phyloP scores from a whole-genome alignment of 352 stramenopile species.

The Plasmopara viticola region DNA sequence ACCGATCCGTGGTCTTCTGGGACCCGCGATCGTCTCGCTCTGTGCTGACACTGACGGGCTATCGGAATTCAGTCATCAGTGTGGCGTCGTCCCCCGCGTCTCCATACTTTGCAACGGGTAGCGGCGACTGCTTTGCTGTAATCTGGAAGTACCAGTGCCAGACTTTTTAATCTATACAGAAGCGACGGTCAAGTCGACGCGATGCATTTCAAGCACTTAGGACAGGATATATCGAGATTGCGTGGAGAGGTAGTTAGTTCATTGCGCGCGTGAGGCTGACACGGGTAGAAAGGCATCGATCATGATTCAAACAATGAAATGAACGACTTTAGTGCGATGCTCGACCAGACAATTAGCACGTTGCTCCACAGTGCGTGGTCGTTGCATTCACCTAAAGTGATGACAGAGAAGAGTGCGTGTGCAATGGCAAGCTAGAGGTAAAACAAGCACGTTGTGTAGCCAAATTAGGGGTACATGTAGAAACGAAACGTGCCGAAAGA shows the following conservation, averaged over 20 bases:
- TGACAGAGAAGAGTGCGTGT: conserved; percentile 29
- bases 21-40: conserved; percentile 76
- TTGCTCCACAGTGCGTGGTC: not conserved
- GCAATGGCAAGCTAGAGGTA: conserved; percentile 33
- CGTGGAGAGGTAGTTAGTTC: too few relatives aligned
- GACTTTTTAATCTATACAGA: conserved; percentile 79
- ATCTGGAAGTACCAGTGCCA: conserved; percentile 87
- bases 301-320: conserved; percentile 26
- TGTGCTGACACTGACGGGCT: conserved; percentile 75
- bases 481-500: conserved; percentile 21
- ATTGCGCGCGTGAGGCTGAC: conserved; percentile 18
- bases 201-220: conserved; percentile 14
- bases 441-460: conserved; percentile 13
- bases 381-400: conserved; percentile 23
- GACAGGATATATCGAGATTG: not conserved
- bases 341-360: conserved; percentile 20
- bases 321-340: conserved; percentile 30
- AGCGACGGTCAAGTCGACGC: conserved; percentile 22
- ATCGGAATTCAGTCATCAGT: conserved; percentile 85
- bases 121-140: conserved; percentile 77
- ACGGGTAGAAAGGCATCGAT: conserved; percentile 22
- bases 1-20: conserved; percentile 84
- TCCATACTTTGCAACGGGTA: conserved; percentile 82
- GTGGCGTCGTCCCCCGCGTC: conserved; percentile 77
- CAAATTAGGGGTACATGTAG: conserved; percentile 6